Conservation (phyloP, 345 rosid species). For the Trapa incisa region DNA sequence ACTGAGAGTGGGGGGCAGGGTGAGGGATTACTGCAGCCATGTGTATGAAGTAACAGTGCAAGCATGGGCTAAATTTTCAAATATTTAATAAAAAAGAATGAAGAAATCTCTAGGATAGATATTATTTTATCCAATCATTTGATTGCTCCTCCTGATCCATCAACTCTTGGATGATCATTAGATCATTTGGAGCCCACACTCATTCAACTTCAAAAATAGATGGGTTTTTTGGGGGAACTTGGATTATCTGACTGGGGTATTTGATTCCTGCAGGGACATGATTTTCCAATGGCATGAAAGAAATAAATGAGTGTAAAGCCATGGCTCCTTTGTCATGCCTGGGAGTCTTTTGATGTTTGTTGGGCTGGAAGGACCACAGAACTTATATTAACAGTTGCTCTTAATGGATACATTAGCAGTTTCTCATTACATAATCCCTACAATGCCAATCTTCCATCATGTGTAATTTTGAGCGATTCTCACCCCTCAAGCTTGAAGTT, state of each 20-base stretch:
- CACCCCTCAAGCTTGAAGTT: background rate
- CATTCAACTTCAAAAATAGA: background rate
- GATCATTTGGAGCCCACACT: background rate
- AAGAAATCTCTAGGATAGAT: background rate
- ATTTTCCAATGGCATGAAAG: slow-evolving; percentile 36
- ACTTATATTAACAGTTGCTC: background rate
- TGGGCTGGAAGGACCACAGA: slow-evolving; percentile 1
- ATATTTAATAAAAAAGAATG: background rate
- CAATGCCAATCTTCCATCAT: background rate
- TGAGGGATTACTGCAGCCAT: background rate
- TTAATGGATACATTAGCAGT: background rate
- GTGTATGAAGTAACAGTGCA: background rate
- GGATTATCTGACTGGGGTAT: slow-evolving; percentile 37
- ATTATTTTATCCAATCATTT: background rate
- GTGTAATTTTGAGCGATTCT: background rate
- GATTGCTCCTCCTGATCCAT: background rate
- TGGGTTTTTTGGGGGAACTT: slow-evolving; percentile 5
- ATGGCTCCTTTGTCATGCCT: slow-evolving; percentile 23
- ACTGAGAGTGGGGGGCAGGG: background rate
- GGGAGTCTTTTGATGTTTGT: slow-evolving; percentile 13
- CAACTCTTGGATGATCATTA: background rate
- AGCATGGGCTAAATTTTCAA: background rate
- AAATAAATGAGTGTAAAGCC: slow-evolving; percentile 48
- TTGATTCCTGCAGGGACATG: slow-evolving; percentile 99
- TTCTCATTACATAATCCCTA: background rate